phyloP scores from a whole-genome alignment of 2,329 filamentous ascomycete genomes.

The Botrytis pseudocinerea region DNA sequence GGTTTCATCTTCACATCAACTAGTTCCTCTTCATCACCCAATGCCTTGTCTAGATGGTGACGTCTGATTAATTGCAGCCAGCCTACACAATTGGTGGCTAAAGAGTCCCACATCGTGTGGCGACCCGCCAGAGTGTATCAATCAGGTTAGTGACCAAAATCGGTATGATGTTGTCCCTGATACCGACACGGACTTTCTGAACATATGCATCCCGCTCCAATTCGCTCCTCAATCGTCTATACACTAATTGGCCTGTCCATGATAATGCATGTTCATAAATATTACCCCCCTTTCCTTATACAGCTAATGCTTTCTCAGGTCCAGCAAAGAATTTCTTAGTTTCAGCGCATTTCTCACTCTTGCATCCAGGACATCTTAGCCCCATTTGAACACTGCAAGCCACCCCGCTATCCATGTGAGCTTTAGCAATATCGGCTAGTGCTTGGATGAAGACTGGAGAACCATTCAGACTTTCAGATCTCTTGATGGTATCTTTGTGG shows the following conservation, averaged over 20 bases:
- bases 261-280: not conserved
- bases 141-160: not conserved
- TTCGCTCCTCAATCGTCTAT: not conserved
- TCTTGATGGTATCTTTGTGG: constrained; percentile 76
- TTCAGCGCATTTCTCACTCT: constrained; percentile 81
- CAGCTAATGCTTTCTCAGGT: constrained; percentile 27
- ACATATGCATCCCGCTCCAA: not conserved
- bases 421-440: constrained; percentile 81
- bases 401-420: constrained; percentile 69
- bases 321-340: constrained; percentile 64
- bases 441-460: constrained; percentile 87
- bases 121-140: not conserved
- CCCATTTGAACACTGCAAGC: constrained; percentile 81
- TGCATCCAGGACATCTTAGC: constrained; percentile 89
- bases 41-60: not conserved
- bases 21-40: not conserved
- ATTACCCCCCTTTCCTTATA: constrained; percentile 17
- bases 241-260: not conserved
- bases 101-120: constrained; percentile 1
- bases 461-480: constrained; percentile 89
- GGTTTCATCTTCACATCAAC: not conserved
- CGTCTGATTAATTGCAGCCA: not conserved
- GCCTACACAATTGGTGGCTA: not conserved
- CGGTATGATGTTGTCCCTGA: not conserved
- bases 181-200: not conserved